phyloP scores from a whole-genome alignment of 257 asterid species.

The Eucommia ulmoides region DNA sequence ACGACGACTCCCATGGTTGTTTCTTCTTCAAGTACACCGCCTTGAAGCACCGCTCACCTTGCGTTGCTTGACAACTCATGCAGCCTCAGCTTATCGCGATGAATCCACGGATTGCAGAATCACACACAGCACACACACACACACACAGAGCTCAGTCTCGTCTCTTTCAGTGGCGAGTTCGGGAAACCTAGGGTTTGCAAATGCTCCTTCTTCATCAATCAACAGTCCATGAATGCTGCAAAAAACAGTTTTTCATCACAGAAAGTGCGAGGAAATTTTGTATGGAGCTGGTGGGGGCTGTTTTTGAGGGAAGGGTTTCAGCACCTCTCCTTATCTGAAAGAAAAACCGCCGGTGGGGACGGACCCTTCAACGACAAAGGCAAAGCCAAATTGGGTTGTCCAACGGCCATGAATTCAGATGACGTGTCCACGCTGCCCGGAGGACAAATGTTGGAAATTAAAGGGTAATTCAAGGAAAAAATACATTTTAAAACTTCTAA shows the following conservation, averaged over 20 bases:
- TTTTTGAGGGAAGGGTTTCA: not conserved
- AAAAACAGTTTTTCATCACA: not conserved
- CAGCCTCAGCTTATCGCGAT: not conserved
- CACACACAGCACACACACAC: too few relatives aligned
- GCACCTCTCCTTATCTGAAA: conserved; percentile 1
- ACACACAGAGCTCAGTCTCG: not conserved
- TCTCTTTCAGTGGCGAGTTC: not conserved
- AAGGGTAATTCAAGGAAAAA: too few relatives aligned
- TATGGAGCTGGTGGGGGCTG: not conserved
- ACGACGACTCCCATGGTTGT: conserved; percentile 27
- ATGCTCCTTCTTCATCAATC: not conserved
- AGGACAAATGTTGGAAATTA: too few relatives aligned
- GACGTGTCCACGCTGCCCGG: not conserved
- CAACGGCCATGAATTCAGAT: not conserved
- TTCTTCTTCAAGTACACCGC: conserved; percentile 15
- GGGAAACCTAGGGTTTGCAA: not conserved
- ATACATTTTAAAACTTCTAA: too few relatives aligned
- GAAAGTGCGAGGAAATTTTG: too few relatives aligned
- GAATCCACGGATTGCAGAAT: too few relatives aligned
- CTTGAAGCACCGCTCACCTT: conserved; percentile 20
- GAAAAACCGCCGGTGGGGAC: not conserved
- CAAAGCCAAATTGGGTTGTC: not conserved
- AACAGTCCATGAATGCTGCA: not conserved
- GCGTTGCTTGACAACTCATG: not conserved
- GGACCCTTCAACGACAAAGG: not conserved